Evolutionary conservation across 176 grass and related monocot genomes (phyloP).

Genomic region (Rhynchospora tenuis): DNA sequence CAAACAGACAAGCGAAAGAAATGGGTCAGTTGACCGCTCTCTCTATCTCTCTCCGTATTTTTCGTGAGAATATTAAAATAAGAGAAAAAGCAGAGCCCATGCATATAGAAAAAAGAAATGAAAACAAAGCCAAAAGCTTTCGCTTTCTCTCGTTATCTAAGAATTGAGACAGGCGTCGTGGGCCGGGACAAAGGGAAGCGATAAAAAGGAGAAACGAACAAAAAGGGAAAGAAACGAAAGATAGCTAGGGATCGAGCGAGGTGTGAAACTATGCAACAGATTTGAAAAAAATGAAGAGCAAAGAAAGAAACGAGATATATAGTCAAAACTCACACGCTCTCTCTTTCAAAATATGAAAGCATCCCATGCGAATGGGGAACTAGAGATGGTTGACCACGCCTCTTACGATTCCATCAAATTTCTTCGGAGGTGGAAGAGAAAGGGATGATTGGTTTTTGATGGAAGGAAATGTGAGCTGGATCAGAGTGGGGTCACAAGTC

Average conservation of each 20-base stretch:
- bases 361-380: neutral
- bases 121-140: neutral
- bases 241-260: neutral
- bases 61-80: neutral
- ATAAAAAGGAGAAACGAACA: conserved; percentile 22
- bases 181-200: neutral
- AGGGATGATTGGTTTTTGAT: neutral
- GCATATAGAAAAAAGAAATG: neutral
- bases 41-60: conserved; percentile 12
- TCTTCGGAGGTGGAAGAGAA: neutral
- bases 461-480: too few relatives aligned
- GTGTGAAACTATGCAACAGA: conserved; percentile 3
- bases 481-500: too few relatives aligned
- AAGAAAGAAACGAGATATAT: neutral
- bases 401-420: too few relatives aligned
- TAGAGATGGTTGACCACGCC: too few relatives aligned
- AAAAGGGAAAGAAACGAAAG: neutral
- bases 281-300: neutral
- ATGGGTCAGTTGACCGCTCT: neutral
- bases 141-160: neutral
- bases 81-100: neutral
- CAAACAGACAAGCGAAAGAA: neutral
- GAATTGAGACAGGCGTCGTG: neutral
- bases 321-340: neutral
- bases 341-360: conserved; percentile 21